These are phyloP conservation scores for Citrus mangshanensis DNA, from an alignment of 345 rosid species.

Conservation along the genomic window DNA sequence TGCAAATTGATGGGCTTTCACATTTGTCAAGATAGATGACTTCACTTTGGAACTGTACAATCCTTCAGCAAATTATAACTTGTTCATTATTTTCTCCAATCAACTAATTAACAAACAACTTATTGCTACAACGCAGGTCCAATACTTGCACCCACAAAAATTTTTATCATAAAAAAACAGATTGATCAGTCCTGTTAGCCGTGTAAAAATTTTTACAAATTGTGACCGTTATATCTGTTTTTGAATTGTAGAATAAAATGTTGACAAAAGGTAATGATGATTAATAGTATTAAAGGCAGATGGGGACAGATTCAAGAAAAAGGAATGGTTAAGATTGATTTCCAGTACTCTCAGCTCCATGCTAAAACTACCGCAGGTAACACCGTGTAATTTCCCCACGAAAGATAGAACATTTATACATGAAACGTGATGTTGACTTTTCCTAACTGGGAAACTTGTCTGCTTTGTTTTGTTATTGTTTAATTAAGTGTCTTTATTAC, in stretches of 20 bases:
- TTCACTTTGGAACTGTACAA: not conserved
- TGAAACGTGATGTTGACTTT: constrained; percentile 7
- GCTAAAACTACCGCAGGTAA: not conserved
- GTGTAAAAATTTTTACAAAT: not conserved
- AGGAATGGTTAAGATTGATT: constrained; percentile 19
- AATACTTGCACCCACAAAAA: too few relatives aligned
- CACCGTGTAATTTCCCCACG: constrained; percentile 10
- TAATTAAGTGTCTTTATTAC: not conserved
- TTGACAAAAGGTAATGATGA: constrained; percentile 19
- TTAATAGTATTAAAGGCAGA: not conserved
- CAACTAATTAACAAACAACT: too few relatives aligned
- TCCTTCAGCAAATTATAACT: not conserved
- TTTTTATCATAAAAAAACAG: too few relatives aligned
- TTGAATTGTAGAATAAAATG: not conserved
- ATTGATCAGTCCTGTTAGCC: too few relatives aligned
- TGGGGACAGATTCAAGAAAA: not conserved
- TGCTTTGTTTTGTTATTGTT: not conserved
- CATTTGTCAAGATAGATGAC: not conserved
- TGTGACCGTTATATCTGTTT: not conserved
- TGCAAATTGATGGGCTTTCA: not conserved
- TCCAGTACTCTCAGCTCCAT: not conserved
- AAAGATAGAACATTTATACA: not conserved
- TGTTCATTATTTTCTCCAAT: not conserved
- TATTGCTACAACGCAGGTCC: not conserved
- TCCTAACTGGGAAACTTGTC: not conserved